Percentiles rank a stretch among this genome's conserved stretches.
Conservation (phyloP, 495 filamentous ascomycete genomes). For the Neurospora sublineolata region DNA sequence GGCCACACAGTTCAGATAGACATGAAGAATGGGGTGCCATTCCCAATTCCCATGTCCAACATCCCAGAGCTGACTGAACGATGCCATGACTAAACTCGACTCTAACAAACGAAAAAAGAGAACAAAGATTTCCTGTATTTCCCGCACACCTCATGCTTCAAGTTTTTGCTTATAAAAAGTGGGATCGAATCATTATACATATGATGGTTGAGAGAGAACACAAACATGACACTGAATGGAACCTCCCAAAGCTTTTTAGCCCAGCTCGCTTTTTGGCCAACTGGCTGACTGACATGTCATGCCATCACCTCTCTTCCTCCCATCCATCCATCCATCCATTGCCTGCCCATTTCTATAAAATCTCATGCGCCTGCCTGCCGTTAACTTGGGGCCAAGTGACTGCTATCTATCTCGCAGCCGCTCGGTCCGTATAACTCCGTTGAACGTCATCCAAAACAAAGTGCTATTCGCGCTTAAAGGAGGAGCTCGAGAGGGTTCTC, state of each 20-base stretch:
- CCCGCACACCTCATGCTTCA: not conserved
- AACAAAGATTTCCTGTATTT: not conserved
- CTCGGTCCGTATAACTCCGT: not conserved
- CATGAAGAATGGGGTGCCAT: not conserved
- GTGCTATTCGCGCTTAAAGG: constrained; percentile 43
- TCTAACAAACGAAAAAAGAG: not conserved
- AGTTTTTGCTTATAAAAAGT: not conserved
- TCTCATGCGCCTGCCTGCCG: not conserved
- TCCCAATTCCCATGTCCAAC: not conserved
- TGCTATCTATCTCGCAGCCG: not conserved
- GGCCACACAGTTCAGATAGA: not conserved
- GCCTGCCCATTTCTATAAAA: not conserved
- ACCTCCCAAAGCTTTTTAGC: not conserved
- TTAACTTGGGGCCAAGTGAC: not conserved
- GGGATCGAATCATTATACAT: not conserved
- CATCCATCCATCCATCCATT: not conserved
- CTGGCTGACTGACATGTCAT: not conserved
- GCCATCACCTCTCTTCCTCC: not conserved
- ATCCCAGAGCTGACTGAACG: not conserved
- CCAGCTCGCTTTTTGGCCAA: not conserved
- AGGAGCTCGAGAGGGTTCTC: constrained; percentile 94
- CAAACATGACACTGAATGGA: not conserved
- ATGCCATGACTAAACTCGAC: not conserved
- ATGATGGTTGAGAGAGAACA: not conserved
- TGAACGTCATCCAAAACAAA: not conserved